phyloP scores from a whole-genome alignment of 2,329 filamentous ascomycete species.

The Colletotrichum eleusines region DNA sequence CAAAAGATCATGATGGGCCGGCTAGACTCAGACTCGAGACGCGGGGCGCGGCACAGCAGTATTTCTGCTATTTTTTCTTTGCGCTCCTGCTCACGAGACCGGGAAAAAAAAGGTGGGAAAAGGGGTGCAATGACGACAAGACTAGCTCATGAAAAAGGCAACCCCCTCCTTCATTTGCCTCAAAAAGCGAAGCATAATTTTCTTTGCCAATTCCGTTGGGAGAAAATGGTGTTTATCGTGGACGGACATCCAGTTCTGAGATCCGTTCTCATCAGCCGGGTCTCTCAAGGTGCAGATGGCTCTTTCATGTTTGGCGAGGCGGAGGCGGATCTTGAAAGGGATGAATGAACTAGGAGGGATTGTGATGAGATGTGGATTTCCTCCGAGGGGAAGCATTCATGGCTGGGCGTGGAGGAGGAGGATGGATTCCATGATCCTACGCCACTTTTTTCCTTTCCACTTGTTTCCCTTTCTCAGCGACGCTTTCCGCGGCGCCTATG shows the following conservation, averaged over 20 bases:
- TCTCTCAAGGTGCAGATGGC: background rate
- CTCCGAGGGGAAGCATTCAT: background rate
- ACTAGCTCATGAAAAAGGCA: background rate
- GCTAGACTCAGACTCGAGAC: constrained; percentile 35
- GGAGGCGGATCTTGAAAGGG: background rate
- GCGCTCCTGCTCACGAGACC: constrained; percentile 3
- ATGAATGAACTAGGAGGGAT: background rate
- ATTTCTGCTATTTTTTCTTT: background rate
- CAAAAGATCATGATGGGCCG: constrained; percentile 30
- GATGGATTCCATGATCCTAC: constrained; percentile 1
- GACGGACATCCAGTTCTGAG: background rate
- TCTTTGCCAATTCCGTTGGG: constrained; percentile 2
- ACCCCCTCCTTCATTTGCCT: constrained; percentile 14
- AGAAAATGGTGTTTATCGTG: background rate
- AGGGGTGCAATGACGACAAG: background rate
- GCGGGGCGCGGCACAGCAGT: background rate
- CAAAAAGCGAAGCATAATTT: constrained; percentile 32
- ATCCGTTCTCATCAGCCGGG: background rate
- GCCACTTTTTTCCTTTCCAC: background rate
- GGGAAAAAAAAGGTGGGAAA: background rate
- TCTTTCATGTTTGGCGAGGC: background rate
- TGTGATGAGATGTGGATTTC: background rate
- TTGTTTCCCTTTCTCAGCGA: background rate
- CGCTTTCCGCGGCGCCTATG: constrained; percentile 18
- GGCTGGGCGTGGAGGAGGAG: background rate